Base-by-base conservation (phyloP, 352 stramenopile genomes). In the Phytopythium mirpurense region DNA sequence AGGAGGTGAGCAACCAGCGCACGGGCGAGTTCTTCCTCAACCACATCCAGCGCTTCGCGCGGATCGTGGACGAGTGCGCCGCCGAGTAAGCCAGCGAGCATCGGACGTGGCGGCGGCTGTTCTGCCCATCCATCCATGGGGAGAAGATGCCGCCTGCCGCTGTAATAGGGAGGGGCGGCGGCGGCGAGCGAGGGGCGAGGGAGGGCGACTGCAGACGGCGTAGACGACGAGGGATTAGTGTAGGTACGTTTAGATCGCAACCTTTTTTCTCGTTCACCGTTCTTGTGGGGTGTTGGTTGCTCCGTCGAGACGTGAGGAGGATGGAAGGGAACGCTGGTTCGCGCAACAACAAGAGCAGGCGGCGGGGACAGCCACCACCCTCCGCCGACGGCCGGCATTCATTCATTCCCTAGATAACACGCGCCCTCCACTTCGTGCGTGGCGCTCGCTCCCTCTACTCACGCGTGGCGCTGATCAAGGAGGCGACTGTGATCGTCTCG, bases 21-120 rank as follows among this genome's bases (percentile, higher is more conserved):
- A 90, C 81, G 58, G 81, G 83, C 67, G 80, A 93, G 67, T 95
- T 91, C 77, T 95, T 93, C 74, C 71, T 95, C 61, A 90, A 84
- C 70, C 83, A 95, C 75, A 95, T 95, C 68, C 71, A 91, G 60
- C 80, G 76, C 72, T 91, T 93, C 37, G 79, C 83, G 60, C 82
- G 85, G 58, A 87, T 93, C 62, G 83, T 95, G 50, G 83, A 93
- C 66, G 79, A 88, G 54, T 92, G 79, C 67, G 77, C 70, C 49
- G 66, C 77, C 43, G 48, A 42, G 48, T 54, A 45, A 29, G 27
- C 19, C 40, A 11, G 9, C 38, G 38, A n/a, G 42, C 23, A 15
- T 24, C 26, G 26, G 24, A 16, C 40, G 29, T 31, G 19, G 12
- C 4, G 18, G 18, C 11, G n/a, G 27, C 15, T 2, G 45, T n/a